Evolutionary conservation across 2,329 filamentous ascomycete genomes (phyloP).

Genomic region (Alternaria angustiovoidea): DNA sequence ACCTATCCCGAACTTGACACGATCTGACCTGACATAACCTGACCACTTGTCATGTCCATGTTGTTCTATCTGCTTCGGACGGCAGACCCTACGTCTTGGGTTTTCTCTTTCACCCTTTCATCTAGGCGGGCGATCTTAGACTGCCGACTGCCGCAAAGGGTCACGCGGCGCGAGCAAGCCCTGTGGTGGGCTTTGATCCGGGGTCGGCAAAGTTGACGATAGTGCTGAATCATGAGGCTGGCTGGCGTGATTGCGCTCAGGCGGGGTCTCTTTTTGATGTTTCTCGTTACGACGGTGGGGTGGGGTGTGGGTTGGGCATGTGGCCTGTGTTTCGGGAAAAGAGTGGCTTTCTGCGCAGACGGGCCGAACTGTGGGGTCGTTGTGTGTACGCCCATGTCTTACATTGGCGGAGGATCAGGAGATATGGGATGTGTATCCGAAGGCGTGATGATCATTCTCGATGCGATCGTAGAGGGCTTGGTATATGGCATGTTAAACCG

Average conservation of each 20-base stretch:
- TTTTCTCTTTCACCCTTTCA: constrained; percentile 1
- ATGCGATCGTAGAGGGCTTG: constrained; percentile 2
- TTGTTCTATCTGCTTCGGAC: neutral
- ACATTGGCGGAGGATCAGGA: neutral
- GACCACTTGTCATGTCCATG: constrained; percentile 13
- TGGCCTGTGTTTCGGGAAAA: neutral
- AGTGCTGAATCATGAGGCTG: constrained; percentile 1
- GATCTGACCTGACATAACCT: constrained; percentile 9
- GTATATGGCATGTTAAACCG: neutral
- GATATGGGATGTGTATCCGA: neutral
- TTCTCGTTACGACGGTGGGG: constrained; percentile 6
- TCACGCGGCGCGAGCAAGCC: constrained; percentile 11
- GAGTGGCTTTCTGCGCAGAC: constrained; percentile 9
- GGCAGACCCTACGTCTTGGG: constrained; percentile 5
- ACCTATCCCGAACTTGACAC: neutral
- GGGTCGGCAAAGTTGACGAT: constrained; percentile 14
- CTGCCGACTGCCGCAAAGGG: constrained; percentile 10
- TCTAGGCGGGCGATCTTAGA: constrained; percentile 6
- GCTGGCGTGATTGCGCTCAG: neutral
- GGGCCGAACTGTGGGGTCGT: constrained; percentile 14
- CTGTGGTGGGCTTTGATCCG: constrained; percentile 4
- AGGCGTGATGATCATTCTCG: neutral
- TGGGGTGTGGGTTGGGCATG: constrained; percentile 3
- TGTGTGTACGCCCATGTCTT: neutral
- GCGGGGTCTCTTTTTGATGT: constrained; percentile 6